Conservation (phyloP, 2,329 filamentous ascomycete genomes). For the Talaromyces sp. region DNA sequence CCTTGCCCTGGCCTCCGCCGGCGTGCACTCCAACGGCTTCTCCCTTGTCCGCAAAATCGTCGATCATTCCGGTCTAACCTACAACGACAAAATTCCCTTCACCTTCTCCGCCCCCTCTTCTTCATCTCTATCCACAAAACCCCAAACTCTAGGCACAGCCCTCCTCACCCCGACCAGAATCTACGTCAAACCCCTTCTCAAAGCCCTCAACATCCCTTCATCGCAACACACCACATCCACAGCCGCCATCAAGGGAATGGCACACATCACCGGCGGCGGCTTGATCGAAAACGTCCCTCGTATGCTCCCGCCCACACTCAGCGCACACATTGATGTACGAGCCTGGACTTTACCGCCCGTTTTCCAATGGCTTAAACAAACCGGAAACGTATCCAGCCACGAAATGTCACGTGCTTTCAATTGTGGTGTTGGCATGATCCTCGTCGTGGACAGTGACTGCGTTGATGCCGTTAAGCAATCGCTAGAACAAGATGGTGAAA, state of each 20-base stretch:
- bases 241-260: constrained; percentile 78
- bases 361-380: constrained; percentile 79
- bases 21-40: constrained; percentile 95
- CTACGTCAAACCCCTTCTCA: constrained; percentile 80
- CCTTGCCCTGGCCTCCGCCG: constrained; percentile 78
- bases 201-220: constrained; percentile 49
- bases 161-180: constrained; percentile 88
- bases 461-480: constrained; percentile 59
- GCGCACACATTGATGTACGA: constrained; percentile 74
- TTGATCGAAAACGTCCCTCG: constrained; percentile 91
- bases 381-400: constrained; percentile 63
- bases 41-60: constrained; percentile 92
- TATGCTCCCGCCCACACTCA: constrained; percentile 76
- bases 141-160: constrained; percentile 61
- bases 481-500: constrained; percentile 68
- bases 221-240: constrained; percentile 23
- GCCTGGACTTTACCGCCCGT: constrained; percentile 74
- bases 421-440: constrained; percentile 89
- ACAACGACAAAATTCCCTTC: constrained; percentile 76
- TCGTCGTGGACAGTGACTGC: constrained; percentile 67
- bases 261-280: constrained; percentile 95
- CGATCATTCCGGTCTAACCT: constrained; percentile 66
- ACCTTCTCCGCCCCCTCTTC: constrained; percentile 49
- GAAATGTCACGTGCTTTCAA: constrained; percentile 97
- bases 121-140: constrained; percentile 61